Base-by-base conservation (phyloP, 2,329 filamentous ascomycete genomes). In the Sporothrix pseudoabietina region DNA sequence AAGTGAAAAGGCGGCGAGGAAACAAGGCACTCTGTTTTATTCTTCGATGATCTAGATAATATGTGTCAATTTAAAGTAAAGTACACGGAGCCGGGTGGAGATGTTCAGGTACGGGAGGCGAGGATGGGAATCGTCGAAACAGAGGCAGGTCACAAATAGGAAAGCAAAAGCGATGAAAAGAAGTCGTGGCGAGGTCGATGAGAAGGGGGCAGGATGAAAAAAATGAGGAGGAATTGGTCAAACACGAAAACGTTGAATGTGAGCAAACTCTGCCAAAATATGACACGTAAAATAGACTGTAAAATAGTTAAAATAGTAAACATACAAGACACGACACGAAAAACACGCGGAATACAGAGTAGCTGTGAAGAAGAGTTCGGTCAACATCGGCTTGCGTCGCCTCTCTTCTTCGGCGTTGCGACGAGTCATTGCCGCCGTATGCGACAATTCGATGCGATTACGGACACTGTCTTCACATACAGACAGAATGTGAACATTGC, bases 121-220 rank as follows among this genome's bases (percentile, higher is more conserved):
- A 39, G 16, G 30, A 39, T 61, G 57, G 57, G 30, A 61, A 61
- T 61, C 57, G 57, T n/a, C 5, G 32, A 61, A 61, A 61, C 30
- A 16, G 55, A 59, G 26, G 4, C 10, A 59, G 55, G 35, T 35
- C 55, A 59, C 55, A 59, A 59, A 59, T 19, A 26, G 57, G 57
- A 61, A 61, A 61, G 32, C 10, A 7, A 61, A 39, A 19, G 55
- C 55, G 55, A 59, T 39, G 19, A n/a, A 22, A 54, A 44, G 7
- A 44, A 4, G 54, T 32, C 12, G 54, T 26, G 54, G 9, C 22
- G 8, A 12, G 19, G 14, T 10, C 5, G 14, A 47, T 19, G 10
- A 54, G 6, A 54, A 9, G n/a, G n/a, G n/a, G n/a, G n/a, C 22
- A 22, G n/a, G 22, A 54, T 8, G 10, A 59, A 16, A 59, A 32